phyloP scores from a whole-genome alignment of 2,329 filamentous ascomycete species.

The Claviceps lovelessii region DNA sequence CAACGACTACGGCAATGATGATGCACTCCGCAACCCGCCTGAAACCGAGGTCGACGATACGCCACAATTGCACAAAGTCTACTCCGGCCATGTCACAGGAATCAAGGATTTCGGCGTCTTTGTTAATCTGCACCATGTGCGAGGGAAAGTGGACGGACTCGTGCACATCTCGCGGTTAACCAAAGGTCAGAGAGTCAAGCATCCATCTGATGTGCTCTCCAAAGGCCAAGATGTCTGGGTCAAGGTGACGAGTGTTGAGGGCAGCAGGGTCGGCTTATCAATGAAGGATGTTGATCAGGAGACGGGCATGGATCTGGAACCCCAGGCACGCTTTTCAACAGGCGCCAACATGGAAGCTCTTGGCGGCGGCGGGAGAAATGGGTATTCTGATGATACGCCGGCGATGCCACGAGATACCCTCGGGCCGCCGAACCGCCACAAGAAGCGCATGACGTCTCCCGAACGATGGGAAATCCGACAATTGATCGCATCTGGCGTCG shows the following conservation, averaged over 20 bases:
- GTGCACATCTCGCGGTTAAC: slow-evolving; percentile 87
- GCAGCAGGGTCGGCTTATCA: slow-evolving; percentile 67
- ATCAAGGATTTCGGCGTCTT: slow-evolving; percentile 95
- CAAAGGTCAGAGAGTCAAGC: slow-evolving; percentile 73
- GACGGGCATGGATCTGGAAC: slow-evolving; percentile 69
- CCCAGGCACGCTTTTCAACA: slow-evolving; percentile 64
- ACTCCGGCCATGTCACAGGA: slow-evolving; percentile 77
- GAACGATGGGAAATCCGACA: slow-evolving; percentile 97
- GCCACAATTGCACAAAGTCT: slow-evolving; percentile 73
- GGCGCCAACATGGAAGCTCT: slow-evolving; percentile 81
- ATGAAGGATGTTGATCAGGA: slow-evolving; percentile 97
- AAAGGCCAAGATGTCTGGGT: slow-evolving; percentile 77
- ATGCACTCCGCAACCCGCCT: slow-evolving; percentile 51
- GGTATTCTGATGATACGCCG: slow-evolving; percentile 33
- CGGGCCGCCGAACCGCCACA: slow-evolving; percentile 40
- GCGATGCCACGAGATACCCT: slow-evolving; percentile 24
- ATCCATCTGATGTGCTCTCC: slow-evolving; percentile 76
- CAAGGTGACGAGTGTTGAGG: slow-evolving; percentile 80
- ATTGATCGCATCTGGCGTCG: slow-evolving; percentile 85
- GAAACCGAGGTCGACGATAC: slow-evolving; percentile 65
- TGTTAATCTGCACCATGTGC: slow-evolving; percentile 77
- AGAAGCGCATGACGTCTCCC: slow-evolving; percentile 90
- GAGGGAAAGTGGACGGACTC: slow-evolving; percentile 78
- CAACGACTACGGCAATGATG: slow-evolving; percentile 32
- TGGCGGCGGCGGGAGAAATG: slow-evolving; percentile 47